Evolutionary conservation across 345 rosid species (phyloP).

Genomic region (Pistacia integerrima): DNA sequence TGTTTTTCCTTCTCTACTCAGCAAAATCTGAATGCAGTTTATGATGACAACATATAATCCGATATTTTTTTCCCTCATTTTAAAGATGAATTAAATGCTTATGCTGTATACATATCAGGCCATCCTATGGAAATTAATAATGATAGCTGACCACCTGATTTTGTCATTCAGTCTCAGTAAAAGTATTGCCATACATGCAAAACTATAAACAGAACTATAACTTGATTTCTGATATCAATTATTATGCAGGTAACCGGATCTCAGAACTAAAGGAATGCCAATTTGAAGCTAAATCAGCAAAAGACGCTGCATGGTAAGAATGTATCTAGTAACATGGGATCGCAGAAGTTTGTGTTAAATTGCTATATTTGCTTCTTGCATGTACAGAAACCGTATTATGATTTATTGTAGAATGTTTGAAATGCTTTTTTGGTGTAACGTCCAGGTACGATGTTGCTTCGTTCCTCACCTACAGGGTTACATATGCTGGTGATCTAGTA

Average conservation of each 20-base stretch:
- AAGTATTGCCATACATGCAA: neutral
- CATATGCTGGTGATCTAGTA: slow-evolving; percentile 70
- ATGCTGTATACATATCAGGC: neutral
- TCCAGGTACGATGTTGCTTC: slow-evolving; percentile 80
- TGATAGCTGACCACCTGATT: neutral
- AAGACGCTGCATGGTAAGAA: slow-evolving; percentile 76
- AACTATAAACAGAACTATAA: neutral
- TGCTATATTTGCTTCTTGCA: neutral
- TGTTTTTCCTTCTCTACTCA: neutral
- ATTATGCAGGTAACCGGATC: slow-evolving; percentile 34
- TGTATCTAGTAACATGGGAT: slow-evolving; percentile 10
- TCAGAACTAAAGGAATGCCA: slow-evolving; percentile 58
- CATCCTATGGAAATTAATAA: neutral
- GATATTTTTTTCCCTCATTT: neutral
- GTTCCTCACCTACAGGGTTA: slow-evolving; percentile 59
- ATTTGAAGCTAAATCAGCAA: slow-evolving; percentile 78
- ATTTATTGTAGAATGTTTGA: neutral
- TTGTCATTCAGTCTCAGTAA: neutral
- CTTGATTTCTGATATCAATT: slow-evolving; percentile 13
- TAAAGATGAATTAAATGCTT: neutral
- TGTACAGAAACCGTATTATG: too few species aligned
- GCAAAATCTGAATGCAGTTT: neutral
- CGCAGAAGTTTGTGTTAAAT: neutral
- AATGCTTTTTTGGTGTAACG: slow-evolving; percentile 6
- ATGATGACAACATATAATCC: neutral